Evolutionary conservation across 2,329 filamentous ascomycete species (phyloP).

Genomic region (Talaromyces amestolkiae): DNA sequence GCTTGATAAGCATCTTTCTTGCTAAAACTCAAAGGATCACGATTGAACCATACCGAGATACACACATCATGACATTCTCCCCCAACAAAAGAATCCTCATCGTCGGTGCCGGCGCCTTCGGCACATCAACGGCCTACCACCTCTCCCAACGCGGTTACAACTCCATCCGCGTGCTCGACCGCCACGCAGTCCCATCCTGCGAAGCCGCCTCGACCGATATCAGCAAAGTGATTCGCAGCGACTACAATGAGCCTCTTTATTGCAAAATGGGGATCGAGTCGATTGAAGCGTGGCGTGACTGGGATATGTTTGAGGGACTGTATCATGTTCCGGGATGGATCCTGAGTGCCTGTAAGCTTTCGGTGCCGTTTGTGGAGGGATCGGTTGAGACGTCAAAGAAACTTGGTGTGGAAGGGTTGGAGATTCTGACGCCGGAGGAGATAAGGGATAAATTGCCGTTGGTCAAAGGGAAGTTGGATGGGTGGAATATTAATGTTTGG

Average conservation of each 20-base stretch:
- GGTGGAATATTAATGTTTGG: conserved; percentile 19
- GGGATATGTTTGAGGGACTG: conserved; percentile 49
- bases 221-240: conserved; percentile 70
- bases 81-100: conserved; percentile 48
- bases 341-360: conserved; percentile 35
- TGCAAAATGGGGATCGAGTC: conserved; percentile 64
- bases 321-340: conserved; percentile 63
- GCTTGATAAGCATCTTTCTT: not conserved
- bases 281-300: conserved; percentile 55
- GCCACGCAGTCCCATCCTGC: conserved; percentile 50
- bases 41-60: too few relatives aligned
- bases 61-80: not conserved
- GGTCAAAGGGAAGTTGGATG: conserved; percentile 15
- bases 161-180: conserved; percentile 58
- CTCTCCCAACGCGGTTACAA: conserved; percentile 52
- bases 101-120: conserved; percentile 65
- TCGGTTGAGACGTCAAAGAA: conserved; percentile 13
- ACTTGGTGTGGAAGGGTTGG: conserved; percentile 5
- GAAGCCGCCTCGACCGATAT: conserved; percentile 67
- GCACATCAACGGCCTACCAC: conserved; percentile 64
- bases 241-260: conserved; percentile 65
- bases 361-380: conserved; percentile 14
- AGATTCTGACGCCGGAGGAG: conserved; percentile 25
- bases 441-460: conserved; percentile 53
- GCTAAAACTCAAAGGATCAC: not conserved